Evolutionary conservation across 805 yeast genomes (phyloP).

Genomic region (Metschnikowia drakensbergensis): DNA sequence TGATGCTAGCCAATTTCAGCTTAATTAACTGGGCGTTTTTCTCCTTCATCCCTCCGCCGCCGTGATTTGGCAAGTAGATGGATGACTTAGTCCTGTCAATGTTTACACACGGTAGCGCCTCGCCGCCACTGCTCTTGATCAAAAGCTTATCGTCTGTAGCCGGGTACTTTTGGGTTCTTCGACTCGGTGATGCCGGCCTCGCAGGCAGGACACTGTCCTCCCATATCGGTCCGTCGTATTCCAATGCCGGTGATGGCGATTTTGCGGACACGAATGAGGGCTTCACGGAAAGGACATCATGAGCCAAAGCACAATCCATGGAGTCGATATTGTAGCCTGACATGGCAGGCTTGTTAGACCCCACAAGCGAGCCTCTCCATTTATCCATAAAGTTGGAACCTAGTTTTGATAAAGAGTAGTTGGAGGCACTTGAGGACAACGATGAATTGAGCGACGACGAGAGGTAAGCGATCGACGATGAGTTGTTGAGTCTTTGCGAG

Average conservation of each 20-base stretch:
- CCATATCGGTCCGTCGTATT: slow-evolving; percentile 16
- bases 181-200: background rate
- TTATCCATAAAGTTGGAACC: slow-evolving; percentile 44
- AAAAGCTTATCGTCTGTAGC: slow-evolving; percentile 14
- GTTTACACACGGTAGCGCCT: slow-evolving; percentile 4
- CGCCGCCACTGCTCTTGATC: slow-evolving; percentile 12
- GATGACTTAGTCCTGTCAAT: slow-evolving; percentile 9
- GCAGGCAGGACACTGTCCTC: slow-evolving; percentile 10
- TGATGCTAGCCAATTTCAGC: slow-evolving; percentile 2
- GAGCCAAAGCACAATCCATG: slow-evolving; percentile 6
- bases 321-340: slow-evolving; percentile 7
- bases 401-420: slow-evolving; percentile 37
- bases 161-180: slow-evolving; percentile 3
- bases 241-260: slow-evolving; percentile 17
- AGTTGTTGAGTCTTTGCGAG: slow-evolving; percentile 21
- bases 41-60: slow-evolving; percentile 2
- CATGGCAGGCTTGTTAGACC: slow-evolving; percentile 6
- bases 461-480: slow-evolving; percentile 37
- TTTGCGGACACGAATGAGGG: slow-evolving; percentile 7
- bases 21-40: slow-evolving; percentile 5
- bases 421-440: slow-evolving; percentile 33
- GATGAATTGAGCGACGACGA: slow-evolving; percentile 42
- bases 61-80: slow-evolving; percentile 4
- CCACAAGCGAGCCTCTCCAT: slow-evolving; percentile 37
- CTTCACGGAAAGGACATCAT: slow-evolving; percentile 6